Base-by-base conservation (phyloP, 2,329 filamentous ascomycete genomes). In the Colletotrichum lentis region DNA sequence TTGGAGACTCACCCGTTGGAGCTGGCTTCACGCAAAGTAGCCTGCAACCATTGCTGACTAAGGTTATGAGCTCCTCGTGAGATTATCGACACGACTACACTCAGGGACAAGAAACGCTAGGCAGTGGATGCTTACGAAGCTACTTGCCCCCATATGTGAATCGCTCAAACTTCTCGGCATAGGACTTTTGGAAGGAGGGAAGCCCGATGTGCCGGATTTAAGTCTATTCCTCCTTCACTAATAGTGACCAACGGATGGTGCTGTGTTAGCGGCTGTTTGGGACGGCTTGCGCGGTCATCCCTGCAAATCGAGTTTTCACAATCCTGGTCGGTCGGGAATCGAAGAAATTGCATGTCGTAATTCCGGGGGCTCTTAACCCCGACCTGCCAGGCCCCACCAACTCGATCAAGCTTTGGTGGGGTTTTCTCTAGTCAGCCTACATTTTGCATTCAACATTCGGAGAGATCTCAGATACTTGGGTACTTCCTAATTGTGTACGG, bases 261-360 rank as follows among this genome's bases (percentile, higher is more conserved):
- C 18, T 31, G 16, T 14, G 31, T 35, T 10, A 35, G 31, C 31
- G 31, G 31, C 22, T 47, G 20, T 5, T 20, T 27, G 22, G 5
- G 24, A 8, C 8, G 14, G 37, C 41, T 53, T 58, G 46, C 59
- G 7, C 8, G 31, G 41, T 53, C 64, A 64, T 22, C 22, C 39
- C 35, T 27, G 18, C n/a, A 37, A 22, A 11, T 12, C 43, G 31
- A 50, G 20, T n/a, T 55, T 16, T 22, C 22, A 54, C 27, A 60
- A 27, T 55, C n/a, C 66, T 62, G 62, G 61, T 46, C 62, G 49
- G 20, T 69, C 62, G 66, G 66, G 37, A 60, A 66, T 53, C 61
- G 56, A 69, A 35, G 50, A 18, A 22, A 16, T 16, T 52, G 20
- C 3, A 31, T 20, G 62, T 41, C 59, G 65, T 68, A 65, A 68